Conservation (phyloP, 805 yeast species). For the Kodamaea restingae region DNA sequence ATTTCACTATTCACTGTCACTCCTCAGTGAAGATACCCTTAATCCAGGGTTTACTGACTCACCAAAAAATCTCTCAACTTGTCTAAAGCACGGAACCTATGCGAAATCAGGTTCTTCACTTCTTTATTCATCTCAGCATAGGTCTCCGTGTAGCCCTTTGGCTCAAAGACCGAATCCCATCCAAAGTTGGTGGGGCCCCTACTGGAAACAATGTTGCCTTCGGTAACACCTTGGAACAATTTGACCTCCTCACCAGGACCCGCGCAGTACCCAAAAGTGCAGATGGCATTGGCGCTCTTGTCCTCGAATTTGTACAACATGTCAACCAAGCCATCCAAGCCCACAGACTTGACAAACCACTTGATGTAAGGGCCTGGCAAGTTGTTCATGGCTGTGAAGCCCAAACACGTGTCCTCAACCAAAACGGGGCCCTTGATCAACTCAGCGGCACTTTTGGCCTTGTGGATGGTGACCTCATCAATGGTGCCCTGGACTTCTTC, state of each 20-base stretch:
- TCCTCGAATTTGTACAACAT: conserved; percentile 79
- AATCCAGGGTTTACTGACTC: conserved; percentile 13
- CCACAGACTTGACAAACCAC: conserved; percentile 81
- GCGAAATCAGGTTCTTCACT: conserved; percentile 78
- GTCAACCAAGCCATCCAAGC: conserved; percentile 71
- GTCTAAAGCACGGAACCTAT: conserved; percentile 78
- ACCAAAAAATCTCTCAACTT: conserved; percentile 58
- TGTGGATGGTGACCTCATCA: conserved; percentile 74
- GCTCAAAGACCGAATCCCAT: conserved; percentile 91
- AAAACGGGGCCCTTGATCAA: conserved; percentile 73
- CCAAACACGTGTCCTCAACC: conserved; percentile 93
- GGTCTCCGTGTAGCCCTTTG: conserved; percentile 60
- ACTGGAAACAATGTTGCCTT: conserved; percentile 72
- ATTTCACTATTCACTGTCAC: too few species aligned
- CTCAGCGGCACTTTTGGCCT: conserved; percentile 70
- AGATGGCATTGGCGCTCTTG: conserved; percentile 80
- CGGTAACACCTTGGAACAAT: conserved; percentile 79
- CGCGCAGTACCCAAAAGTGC: conserved; percentile 88
- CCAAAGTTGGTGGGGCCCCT: conserved; percentile 86
- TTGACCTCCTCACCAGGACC: conserved; percentile 72
- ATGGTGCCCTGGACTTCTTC: conserved; percentile 90
- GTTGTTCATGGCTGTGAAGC: conserved; percentile 69
- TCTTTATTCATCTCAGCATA: conserved; percentile 86
- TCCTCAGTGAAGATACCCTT: too few species aligned
- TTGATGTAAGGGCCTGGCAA: conserved; percentile 94